A percentile compares a stretch with the other conserved stretches of the same genome.
phyloP scores from a whole-genome alignment of 371 early-diverging fungal genomes.

The Batkoa obscura region DNA sequence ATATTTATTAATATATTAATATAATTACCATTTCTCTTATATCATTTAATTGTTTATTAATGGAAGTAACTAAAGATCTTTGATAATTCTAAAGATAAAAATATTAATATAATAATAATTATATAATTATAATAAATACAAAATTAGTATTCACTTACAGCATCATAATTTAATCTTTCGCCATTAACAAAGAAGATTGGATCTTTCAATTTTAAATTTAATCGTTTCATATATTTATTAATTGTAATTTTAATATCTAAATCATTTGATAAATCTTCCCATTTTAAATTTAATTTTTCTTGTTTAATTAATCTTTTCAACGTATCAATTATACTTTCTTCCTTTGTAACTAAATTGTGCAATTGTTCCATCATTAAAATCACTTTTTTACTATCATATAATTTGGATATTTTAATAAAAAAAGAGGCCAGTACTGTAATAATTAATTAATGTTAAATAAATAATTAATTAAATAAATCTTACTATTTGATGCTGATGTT shows the following conservation, averaged over 20 bases:
- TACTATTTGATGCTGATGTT: not conserved
- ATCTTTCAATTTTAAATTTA: not conserved
- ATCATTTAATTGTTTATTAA: slow-evolving; percentile 14
- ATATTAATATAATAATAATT: slow-evolving; percentile 5
- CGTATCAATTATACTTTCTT: not conserved
- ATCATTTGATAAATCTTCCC: not conserved
- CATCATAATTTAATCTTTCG: slow-evolving; percentile 36
- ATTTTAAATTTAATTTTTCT: not conserved
- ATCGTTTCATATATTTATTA: not conserved
- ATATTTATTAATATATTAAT: too few species aligned
- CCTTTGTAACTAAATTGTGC: not conserved
- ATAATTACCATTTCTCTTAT: too few species aligned
- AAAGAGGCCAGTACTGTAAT: too few species aligned
- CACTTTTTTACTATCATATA: too few species aligned
- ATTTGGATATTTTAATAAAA: too few species aligned
- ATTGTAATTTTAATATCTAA: not conserved
- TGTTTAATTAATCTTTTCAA: not conserved
- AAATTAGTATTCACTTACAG: slow-evolving; percentile 12
- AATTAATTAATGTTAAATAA: too few species aligned
- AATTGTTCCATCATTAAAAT: not conserved
- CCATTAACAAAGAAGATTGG: slow-evolving; percentile 56
- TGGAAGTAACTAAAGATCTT: slow-evolving; percentile 11
- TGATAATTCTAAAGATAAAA: slow-evolving; percentile 7
- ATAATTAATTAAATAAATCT: not conserved
- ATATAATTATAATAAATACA: slow-evolving; percentile 7